A percentile compares a stretch with the other conserved stretches of the same genome.
Conservation (phyloP, 2,329 filamentous ascomycete genomes). For the Nothophaeocryptopus gaeumannii region DNA sequence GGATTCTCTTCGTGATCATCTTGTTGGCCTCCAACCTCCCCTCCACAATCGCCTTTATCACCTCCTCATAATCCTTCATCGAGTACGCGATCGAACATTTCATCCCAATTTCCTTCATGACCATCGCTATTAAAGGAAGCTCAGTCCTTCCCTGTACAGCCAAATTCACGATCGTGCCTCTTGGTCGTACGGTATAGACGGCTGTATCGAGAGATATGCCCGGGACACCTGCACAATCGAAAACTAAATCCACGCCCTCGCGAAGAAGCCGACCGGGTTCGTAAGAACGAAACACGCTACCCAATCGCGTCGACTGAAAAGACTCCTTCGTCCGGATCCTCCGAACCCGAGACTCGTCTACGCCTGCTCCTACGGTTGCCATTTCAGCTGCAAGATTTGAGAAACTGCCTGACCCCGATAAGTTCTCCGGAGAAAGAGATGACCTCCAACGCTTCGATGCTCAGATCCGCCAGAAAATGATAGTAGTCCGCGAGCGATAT, state of each 20-base stretch:
- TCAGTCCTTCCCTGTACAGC: background rate
- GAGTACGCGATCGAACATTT: slow-evolving; percentile 5
- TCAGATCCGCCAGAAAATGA: no score
- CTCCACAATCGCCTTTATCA: slow-evolving; percentile 4
- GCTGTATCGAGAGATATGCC: slow-evolving; percentile 10
- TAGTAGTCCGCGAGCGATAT: no score
- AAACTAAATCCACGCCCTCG: slow-evolving; percentile 8
- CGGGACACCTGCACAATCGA: slow-evolving; percentile 11
- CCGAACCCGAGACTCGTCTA: no score
- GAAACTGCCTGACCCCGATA: no score
- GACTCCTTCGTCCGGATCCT: no score
- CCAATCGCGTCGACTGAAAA: no score
- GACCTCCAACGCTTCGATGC: no score
- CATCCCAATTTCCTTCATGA: slow-evolving; percentile 3
- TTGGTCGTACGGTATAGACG: slow-evolving; percentile 2
- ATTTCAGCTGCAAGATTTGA: no score
- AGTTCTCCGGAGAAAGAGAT: no score
- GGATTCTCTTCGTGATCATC: slow-evolving; percentile 10
- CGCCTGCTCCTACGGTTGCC: no score
- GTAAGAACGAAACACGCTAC: no score
- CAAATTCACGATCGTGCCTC: slow-evolving; percentile 5
- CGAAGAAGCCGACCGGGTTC: no score
- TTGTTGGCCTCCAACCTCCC: slow-evolving; percentile 4
- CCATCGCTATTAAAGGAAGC: slow-evolving; percentile 6
- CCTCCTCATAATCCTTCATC: slow-evolving; percentile 4